Base-by-base conservation (phyloP, 139 green algal genomes). In the Nannochloris sp. region DNA sequence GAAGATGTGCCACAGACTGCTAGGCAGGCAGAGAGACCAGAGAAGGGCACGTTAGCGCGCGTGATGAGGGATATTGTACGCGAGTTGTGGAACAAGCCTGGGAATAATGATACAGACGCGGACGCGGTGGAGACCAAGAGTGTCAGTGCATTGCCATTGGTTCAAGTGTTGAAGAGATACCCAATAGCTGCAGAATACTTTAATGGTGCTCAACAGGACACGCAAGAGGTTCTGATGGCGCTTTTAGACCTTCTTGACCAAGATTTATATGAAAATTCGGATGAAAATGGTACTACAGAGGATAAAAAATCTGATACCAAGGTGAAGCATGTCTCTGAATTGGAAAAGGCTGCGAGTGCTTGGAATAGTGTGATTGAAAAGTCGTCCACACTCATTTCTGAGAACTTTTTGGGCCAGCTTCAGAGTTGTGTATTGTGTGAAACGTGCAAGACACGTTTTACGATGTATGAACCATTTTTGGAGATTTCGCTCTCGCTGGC, bases 181-280 rank as follows among this genome's bases (percentile, higher is more conserved):
- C 68, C 70, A 11, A 60, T 70, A 34, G 75, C 64, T 8, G 67
- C 56, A 8, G 75, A 85, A 23, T 81, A 81, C 19, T 69, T 70
- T 31, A 63, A 83, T 62, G 75, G 78, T 8, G 67, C 69, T 4
- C 79, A 86, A 67, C 79, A 86, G 40, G 79, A 86, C 66, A 73
- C 62, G 27, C 73, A 86, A 68, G 80, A 86, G 69, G 53, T 79
- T 31, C 68, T 86, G 58, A 64, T 67, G 3, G 34, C 74, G 48
- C 24, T 86, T 7, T 62, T 86, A 57, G 69, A 83, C 27, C 54
- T 72, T 50, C 67, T 86, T 44, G 79, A 86, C 29, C 67, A 86
- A 27, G 79, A 81, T 56, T 54, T 86, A 12, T 29, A 46, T 24
- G 43, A 71, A 59, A 21, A 37, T 15, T 19, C 21, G 8, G 43